phyloP scores from a whole-genome alignment of 1,284 basidiomycete genomes.

The Lignosus rhinocerotis region DNA sequence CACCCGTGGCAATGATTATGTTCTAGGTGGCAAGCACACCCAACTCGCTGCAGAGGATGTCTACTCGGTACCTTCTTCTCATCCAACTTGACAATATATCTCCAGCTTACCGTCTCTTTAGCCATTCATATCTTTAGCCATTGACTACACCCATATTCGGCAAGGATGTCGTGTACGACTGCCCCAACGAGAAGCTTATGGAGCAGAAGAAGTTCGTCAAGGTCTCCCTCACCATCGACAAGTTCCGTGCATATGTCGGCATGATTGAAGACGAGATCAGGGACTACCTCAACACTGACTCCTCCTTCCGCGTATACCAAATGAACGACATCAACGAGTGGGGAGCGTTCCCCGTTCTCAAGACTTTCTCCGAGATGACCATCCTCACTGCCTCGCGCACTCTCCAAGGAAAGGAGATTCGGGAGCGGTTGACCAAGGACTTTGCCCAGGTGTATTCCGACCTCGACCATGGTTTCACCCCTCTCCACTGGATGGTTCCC shows the following conservation, averaged over 20 bases:
- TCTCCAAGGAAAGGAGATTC: conserved; percentile 91
- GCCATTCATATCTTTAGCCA: conserved; percentile 57
- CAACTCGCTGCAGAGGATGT: conserved; percentile 96
- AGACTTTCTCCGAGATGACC: conserved; percentile 87
- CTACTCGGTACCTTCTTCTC: conserved; percentile 69
- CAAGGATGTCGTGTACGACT: conserved; percentile 97
- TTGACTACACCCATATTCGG: conserved; percentile 94
- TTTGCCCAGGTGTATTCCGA: conserved; percentile 90
- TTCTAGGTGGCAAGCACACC: conserved; percentile 91
- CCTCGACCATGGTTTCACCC: conserved; percentile 91
- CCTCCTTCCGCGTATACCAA: conserved; percentile 62
- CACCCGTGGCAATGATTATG: conserved; percentile 91
- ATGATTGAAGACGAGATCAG: conserved; percentile 89
- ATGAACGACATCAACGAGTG: conserved; percentile 66
- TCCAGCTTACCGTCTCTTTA: background rate
- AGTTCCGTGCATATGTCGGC: conserved; percentile 88
- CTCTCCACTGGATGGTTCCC: conserved; percentile 93
- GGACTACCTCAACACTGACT: conserved; percentile 66
- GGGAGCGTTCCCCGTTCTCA: conserved; percentile 74
- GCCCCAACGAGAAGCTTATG: conserved; percentile 97
- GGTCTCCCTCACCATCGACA: conserved; percentile 90
- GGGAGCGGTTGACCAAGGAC: conserved; percentile 75
- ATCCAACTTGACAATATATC: background rate
- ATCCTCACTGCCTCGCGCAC: conserved; percentile 94
- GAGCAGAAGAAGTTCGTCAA: conserved; percentile 99